Evolutionary conservation across 768 basidiomycete genomes (phyloP).

Genomic region (Hemileccinum rubropunctum): DNA sequence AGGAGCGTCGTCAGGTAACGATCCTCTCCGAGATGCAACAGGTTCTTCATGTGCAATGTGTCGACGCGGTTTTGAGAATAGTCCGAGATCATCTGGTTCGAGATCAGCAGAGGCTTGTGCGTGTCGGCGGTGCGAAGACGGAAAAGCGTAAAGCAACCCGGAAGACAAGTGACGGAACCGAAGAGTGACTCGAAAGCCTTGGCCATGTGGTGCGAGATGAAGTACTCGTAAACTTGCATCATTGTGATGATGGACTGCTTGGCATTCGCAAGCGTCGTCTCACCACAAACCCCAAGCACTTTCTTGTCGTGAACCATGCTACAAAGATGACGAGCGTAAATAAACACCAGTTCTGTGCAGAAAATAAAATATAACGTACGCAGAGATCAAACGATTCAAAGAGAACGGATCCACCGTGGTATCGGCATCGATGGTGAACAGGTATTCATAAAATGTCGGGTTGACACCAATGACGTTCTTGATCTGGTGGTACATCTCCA

Average conservation of each 20-base stretch:
- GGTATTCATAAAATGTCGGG: slow-evolving; percentile 95
- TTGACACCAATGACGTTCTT: slow-evolving; percentile 99
- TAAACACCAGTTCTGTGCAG: neutral
- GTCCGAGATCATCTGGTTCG: slow-evolving; percentile 85
- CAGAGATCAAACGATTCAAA: slow-evolving; percentile 87
- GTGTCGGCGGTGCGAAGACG: slow-evolving; percentile 92
- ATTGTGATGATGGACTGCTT: slow-evolving; percentile 95
- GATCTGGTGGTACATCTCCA: slow-evolving; percentile 99
- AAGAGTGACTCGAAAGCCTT: slow-evolving; percentile 98
- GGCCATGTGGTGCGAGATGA: slow-evolving; percentile 97
- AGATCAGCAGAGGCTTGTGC: slow-evolving; percentile 91
- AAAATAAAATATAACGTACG: slow-evolving; percentile 51
- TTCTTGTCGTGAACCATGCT: slow-evolving; percentile 98
- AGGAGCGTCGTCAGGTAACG: slow-evolving; percentile 95
- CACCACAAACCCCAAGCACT: slow-evolving; percentile 91
- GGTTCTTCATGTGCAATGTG: slow-evolving; percentile 98
- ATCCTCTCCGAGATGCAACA: slow-evolving; percentile 97
- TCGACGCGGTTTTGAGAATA: slow-evolving; percentile 97
- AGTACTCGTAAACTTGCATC: slow-evolving; percentile 99
- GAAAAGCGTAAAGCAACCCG: slow-evolving; percentile 98
- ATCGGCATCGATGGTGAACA: slow-evolving; percentile 93
- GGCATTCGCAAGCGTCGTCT: slow-evolving; percentile 88
- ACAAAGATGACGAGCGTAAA: neutral
- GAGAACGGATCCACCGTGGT: slow-evolving; percentile 89
- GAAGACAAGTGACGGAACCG: slow-evolving; percentile 96